Base-by-base conservation (phyloP, 2,329 filamentous ascomycete genomes). In the Verticillium dahliae region DNA sequence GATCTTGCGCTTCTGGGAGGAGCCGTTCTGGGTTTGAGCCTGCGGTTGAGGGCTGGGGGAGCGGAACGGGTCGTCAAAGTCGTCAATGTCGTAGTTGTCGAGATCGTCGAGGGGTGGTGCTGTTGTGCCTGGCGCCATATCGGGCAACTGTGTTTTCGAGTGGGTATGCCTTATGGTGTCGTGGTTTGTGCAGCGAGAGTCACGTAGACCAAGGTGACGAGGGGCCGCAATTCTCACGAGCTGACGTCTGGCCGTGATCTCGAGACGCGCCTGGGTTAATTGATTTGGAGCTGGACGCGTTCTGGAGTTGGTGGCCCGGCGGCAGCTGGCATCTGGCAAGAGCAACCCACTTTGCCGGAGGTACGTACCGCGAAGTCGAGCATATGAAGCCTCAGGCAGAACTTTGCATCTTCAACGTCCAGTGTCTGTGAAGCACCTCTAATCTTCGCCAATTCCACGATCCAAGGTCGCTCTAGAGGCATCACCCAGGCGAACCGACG, bases 1-100 rank as follows among this genome's bases (percentile, higher is more conserved):
- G 1, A 75, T 78, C 62, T 81, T 81, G 54, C 78, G 80, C 67
- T 84, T 83, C 64, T 79, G 81, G 63, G 74, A 71, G 38, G 72
- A 68, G 65, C 52, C 60, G 45, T 61, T 69, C 13, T 37, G 35
- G 45, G 62, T 69, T 37, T 37, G 35, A 61, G 58, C 67, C 66
- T 59, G 73, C 71, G 72, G 67, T 13, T 75, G 75, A 27, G 77
- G 72, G 60, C 73, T 78, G 22, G 76, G 78, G n/a, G 81, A 78
- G 31, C 76, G 73, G 62, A 85, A 82, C 1, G 80, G 79, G 59
- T 82, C 78, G 54, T 80, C 65, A 11, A 71, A 71, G 22, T 81
- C 79, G 60, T 83, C 86, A 11, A 87, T 79, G 67, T 92, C 88
- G 71, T 94, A 94, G 68, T 93, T 85, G 67, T 95, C 89, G 10